phyloP scores from a whole-genome alignment of 2,329 filamentous ascomycete species.

The Pseudogymnoascus sp. region DNA sequence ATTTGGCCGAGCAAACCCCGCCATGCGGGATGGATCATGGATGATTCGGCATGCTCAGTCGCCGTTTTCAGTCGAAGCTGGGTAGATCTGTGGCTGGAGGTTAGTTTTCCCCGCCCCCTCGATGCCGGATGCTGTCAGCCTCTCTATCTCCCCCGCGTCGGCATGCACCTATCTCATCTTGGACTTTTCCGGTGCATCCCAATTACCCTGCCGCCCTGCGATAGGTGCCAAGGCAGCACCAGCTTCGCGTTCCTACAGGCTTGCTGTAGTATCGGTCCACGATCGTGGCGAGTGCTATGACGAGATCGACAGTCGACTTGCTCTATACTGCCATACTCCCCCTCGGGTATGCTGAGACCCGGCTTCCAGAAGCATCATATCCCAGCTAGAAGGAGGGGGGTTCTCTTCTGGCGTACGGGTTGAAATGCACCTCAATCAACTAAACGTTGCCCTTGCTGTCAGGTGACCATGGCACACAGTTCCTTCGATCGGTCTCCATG shows the following conservation, averaged over 20 bases:
- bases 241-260: background rate
- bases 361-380: background rate
- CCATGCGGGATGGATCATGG: background rate
- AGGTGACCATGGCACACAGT: background rate
- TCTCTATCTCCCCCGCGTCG: background rate
- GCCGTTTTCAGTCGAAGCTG: background rate
- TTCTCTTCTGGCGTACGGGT: background rate
- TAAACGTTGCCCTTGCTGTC: background rate
- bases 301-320: background rate
- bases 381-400: slow-evolving; percentile 1
- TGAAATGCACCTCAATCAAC: background rate
- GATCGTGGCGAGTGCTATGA: background rate
- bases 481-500: background rate
- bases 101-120: background rate
- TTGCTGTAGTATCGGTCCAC: background rate
- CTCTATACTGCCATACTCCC: background rate
- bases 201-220: background rate
- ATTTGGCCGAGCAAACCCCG: background rate
- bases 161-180: background rate
- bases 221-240: slow-evolving; percentile 1
- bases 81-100: slow-evolving; percentile 2
- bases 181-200: slow-evolving; percentile 2
- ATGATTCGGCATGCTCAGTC: background rate
- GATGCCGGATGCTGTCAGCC: background rate
- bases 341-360: background rate